Conservation (phyloP, 306 rosid genomes). For the Mimosa bimucronata region DNA sequence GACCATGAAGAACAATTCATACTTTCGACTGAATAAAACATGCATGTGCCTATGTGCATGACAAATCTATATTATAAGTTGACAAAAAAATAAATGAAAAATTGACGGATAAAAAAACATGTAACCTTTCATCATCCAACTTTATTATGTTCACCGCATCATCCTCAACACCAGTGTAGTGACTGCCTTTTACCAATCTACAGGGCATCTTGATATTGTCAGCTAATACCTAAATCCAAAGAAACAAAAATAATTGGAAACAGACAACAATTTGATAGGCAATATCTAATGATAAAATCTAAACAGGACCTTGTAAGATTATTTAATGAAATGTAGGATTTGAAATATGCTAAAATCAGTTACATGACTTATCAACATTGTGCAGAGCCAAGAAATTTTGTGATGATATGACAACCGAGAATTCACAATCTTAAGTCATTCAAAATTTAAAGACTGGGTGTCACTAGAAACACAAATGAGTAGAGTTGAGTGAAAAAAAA, state of each 20-base stretch:
- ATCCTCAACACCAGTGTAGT: conserved; percentile 97
- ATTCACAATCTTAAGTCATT: not conserved
- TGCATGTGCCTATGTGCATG: not conserved
- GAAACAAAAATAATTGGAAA: conserved; percentile 32
- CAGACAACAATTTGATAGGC: conserved; percentile 31
- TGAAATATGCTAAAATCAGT: not conserved
- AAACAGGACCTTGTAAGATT: conserved; percentile 6
- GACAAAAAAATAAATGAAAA: conserved; percentile 37
- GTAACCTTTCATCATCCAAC: conserved; percentile 92
- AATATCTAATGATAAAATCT: conserved; percentile 21
- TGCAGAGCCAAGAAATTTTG: conserved; percentile 15
- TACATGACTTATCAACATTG: not conserved
- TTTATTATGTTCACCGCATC: conserved; percentile 92
- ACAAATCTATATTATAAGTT: conserved; percentile 13
- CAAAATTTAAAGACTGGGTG: not conserved
- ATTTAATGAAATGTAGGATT: conserved; percentile 10
- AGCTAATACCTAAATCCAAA: conserved; percentile 82
- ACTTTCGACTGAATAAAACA: not conserved
- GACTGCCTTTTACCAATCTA: conserved; percentile 94
- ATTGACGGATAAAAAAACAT: conserved; percentile 20
- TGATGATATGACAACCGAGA: not conserved
- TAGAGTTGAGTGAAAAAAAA: not conserved
- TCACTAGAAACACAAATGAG: not conserved
- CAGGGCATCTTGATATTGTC: conserved; percentile 95
- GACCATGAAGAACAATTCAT: not conserved